phyloP scores from a whole-genome alignment of 208 protist species.

The Acanthamoeba rhysodes region DNA sequence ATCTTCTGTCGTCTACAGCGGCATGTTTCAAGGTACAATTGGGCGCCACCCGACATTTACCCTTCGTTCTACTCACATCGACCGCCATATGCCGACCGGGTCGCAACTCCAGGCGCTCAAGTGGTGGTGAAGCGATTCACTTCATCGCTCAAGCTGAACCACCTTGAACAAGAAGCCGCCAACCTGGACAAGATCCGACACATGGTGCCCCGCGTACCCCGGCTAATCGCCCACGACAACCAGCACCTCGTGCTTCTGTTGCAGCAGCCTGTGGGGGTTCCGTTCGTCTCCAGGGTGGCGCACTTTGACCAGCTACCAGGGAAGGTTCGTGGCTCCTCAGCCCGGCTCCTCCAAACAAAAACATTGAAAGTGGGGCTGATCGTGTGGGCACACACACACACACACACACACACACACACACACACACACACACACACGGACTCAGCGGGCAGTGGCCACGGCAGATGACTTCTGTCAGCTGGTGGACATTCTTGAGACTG shows the following conservation, averaged over 20 bases:
- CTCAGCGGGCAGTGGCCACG: background rate
- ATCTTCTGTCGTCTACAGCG: slow-evolving; percentile 27
- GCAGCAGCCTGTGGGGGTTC: background rate
- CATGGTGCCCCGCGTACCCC: background rate
- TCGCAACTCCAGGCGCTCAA: background rate
- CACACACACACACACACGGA: too few species aligned
- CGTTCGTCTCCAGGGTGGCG: background rate
- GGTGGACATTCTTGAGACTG: slow-evolving; percentile 27
- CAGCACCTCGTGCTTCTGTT: background rate
- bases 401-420: too few species aligned
- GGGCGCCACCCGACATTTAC: too few species aligned
- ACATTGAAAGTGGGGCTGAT: too few species aligned
- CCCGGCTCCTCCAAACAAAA: too few species aligned
- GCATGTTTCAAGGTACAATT: background rate
- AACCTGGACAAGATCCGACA: background rate
- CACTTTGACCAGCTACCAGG: too few species aligned
- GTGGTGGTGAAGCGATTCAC: slow-evolving; percentile 33
- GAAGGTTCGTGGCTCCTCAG: too few species aligned
- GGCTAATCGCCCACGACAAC: background rate
- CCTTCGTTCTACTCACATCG: too few species aligned
- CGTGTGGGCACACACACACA: too few species aligned
- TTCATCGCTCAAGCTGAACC: background rate
- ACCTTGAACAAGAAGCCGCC: background rate
- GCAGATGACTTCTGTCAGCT: slow-evolving; percentile 65
- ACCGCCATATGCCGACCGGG: too few species aligned